Base-by-base conservation (phyloP, 108 stramenopile genomes). In the Fragilaria radians region DNA sequence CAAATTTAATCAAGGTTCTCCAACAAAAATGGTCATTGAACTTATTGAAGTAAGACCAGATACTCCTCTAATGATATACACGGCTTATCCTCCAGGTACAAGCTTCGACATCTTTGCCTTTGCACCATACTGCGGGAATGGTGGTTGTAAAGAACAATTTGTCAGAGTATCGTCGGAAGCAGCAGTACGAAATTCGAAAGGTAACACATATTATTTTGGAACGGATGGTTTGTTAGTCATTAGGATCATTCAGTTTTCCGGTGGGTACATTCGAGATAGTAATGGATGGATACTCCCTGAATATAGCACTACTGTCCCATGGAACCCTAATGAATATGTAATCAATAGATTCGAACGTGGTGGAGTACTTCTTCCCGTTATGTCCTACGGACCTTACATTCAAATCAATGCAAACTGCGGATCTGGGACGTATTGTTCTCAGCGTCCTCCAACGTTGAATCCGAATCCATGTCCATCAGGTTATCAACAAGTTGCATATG, bases 1-100 rank as follows among this genome's bases (percentile, higher is more conserved):
- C 1, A 30, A 57, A 23, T 32, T 74, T n/a, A 42, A 69, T 23
- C 54, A 54, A 19, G 73, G 73, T 11, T 62, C 68, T 7, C 73
- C 73, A 5, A 59, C 31, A 46, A 47, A 27, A 0, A 21, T 65
- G 18, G 25, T 31, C 25, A 47, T 65, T 9, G 46, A 59, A 52
- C 24, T 1, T 21, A 42, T 58, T n/a, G 63, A 65, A 42, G 57
- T 65, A 3, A 11, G 14, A 23, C 55, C 63, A 19, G 55, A 57
- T 19, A 65, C 42, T 24, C 42, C 48, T 26, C 55, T 65, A 17
- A 26, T 65, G 36, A 21, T 65, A 19, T 42, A 51, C 28, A 65
- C 57, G 5, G 54, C 58, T 2, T 65, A 65, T 23, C 63, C 63
- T 25, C 26, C 25, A 1, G 63, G 63, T n/a, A 65, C 63, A 14